Evolutionary conservation across 495 filamentous ascomycete species (phyloP).

Genomic region (Apodospora peruviana): DNA sequence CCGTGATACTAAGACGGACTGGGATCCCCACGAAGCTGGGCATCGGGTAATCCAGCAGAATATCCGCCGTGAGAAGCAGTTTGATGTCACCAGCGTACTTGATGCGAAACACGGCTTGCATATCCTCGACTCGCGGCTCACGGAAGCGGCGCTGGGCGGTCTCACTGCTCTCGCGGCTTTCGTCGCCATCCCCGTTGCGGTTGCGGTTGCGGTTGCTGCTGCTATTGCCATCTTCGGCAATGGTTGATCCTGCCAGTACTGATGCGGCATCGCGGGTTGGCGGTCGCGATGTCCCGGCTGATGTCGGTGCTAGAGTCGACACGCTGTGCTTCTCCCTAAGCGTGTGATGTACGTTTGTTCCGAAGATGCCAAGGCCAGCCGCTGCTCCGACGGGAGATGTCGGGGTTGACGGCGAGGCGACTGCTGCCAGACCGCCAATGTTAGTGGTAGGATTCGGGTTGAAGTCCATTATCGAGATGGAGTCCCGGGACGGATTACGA

Average conservation of each 20-base stretch:
- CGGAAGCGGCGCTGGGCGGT: constrained; percentile 29
- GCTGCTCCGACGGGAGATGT: not conserved
- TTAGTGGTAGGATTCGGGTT: constrained; percentile 10
- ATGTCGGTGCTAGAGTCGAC: constrained; percentile 45
- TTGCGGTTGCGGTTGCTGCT: constrained; percentile 2
- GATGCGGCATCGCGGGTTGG: constrained; percentile 36
- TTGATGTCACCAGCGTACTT: constrained; percentile 80
- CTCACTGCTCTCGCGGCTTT: constrained; percentile 21
- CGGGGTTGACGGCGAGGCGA: constrained; percentile 4
- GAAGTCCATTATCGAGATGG: constrained; percentile 37
- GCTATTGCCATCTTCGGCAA: constrained; percentile 10
- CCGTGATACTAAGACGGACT: constrained; percentile 85
- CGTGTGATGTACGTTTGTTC: not conserved
- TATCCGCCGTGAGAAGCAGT: constrained; percentile 84
- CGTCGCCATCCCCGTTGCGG: constrained; percentile 17
- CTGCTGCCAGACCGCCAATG: not conserved
- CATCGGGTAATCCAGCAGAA: constrained; percentile 96
- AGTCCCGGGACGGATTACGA: constrained; percentile 39
- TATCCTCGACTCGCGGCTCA: constrained; percentile 57
- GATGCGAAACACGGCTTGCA: constrained; percentile 86
- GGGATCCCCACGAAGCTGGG: constrained; percentile 92
- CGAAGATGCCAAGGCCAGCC: constrained; percentile 16
- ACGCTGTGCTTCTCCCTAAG: constrained; percentile 49
- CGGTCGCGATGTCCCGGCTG: constrained; percentile 39
- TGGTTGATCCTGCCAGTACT: constrained; percentile 15